Percentiles rank a stretch among this genome's conserved stretches.
These are phyloP conservation scores for Lithocarpus polystachyus DNA, from an alignment of 306 rosid genomes.

Conservation along the genomic window DNA sequence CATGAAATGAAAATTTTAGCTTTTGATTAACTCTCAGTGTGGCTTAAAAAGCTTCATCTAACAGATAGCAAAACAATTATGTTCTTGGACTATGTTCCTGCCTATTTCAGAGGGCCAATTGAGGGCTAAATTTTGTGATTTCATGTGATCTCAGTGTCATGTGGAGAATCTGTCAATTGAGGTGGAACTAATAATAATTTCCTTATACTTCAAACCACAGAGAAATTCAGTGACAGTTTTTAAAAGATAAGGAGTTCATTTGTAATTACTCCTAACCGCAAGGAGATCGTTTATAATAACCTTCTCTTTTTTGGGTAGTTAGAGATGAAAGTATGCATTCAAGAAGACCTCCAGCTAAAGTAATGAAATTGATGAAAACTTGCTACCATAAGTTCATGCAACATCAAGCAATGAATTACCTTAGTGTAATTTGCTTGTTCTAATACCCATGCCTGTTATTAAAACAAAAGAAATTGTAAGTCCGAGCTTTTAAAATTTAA, in stretches of 20 bases:
- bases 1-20: background rate
- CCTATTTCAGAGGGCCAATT: background rate
- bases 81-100: background rate
- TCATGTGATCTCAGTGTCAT: background rate
- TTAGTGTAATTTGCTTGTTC: conserved; percentile 82
- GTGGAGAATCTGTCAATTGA: background rate
- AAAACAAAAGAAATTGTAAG: conserved; percentile 16
- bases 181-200: background rate
- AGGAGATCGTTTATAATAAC: background rate
- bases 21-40: background rate
- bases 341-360: background rate
- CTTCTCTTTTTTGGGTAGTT: background rate
- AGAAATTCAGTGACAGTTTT: background rate
- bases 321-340: background rate
- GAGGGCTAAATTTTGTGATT: background rate
- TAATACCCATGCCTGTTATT: conserved; percentile 58
- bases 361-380: conserved; percentile 9
- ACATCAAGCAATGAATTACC: conserved; percentile 41
- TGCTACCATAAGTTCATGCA: conserved; percentile 7
- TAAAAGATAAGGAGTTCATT: background rate
- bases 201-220: background rate
- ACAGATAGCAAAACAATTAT: background rate
- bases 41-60: background rate
- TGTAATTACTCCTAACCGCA: background rate
- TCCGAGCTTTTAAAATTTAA: conserved; percentile 8